Evolutionary conservation across 192 early-diverging fungal species (phyloP), one percentile per base, ranked within the genome.

Genomic region (Paraglomus brasilianum): DNA sequence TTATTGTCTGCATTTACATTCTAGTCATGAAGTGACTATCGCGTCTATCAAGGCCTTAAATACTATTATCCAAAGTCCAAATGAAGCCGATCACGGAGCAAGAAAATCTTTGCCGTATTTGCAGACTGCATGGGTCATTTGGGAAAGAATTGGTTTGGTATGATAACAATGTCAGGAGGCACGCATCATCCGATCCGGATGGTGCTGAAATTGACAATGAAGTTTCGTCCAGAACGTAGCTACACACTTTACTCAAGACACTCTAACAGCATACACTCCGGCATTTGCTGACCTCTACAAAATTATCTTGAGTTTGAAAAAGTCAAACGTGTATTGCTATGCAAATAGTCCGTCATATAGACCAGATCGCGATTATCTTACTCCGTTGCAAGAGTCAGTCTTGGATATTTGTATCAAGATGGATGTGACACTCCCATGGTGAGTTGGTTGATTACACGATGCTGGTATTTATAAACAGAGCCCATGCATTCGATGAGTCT

Each of bases 11-110:
- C 70, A 77, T n/a, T n/a, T n/a, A n/a, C n/a, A n/a, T 47, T 81
- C 86, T 5, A 88, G 88, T 10, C 85, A 87, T 38, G 93, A 95
- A 53, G 93, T 95, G 0, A 79, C 91, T 0, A 81, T 90, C 21
- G 88, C 93, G 4, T 83, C 87, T 2, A 75, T 93, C 8, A 91
- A 93, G 63, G 82, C 83, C 41, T 76, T 95, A 11, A 80, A 84
- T 17, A 80, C 72, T 14, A 79, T 94, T 45, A 85, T 88, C 40
- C 79, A 80, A 44, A 57, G 50, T 22, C 19, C 56, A 1, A 52
- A 47, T 10, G 69, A 72, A 8, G 62, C 56, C 1, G 66, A 48
- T 9, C 53, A 66, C 66, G 17, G 48, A 21, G 68, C 42, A 58
- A 70, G 41, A 39, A 71, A 42, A 59, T 84, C 14, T 61, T n/a